Percentiles rank a stretch among this genome's conserved stretches.
Evolutionary conservation across 441 rosid genomes (phyloP).

Genomic region (Populus hybrid): DNA sequence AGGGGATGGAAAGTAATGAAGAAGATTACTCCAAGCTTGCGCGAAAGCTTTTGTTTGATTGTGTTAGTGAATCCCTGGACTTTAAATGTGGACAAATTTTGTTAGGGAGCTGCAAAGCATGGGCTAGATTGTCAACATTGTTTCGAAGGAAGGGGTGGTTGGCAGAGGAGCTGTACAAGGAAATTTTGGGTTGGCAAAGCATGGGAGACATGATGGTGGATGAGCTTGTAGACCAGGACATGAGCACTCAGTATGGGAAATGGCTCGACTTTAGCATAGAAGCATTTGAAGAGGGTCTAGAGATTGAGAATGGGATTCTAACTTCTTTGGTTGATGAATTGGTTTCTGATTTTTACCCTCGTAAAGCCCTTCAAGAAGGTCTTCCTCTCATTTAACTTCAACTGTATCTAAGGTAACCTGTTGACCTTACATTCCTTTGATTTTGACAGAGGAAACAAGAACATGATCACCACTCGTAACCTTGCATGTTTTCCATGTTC

Average conservation of each 20-base stretch:
- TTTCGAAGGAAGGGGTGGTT: slow-evolving; percentile 37
- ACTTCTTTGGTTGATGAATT: slow-evolving; percentile 72
- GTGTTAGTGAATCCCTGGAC: slow-evolving; percentile 50
- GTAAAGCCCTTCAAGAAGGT: slow-evolving; percentile 3
- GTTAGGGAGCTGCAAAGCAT: slow-evolving; percentile 45
- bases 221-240: slow-evolving; percentile 75
- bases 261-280: slow-evolving; percentile 72
- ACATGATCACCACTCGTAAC: not conserved
- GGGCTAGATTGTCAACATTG: slow-evolving; percentile 32
- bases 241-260: slow-evolving; percentile 58
- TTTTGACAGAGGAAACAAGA: slow-evolving; percentile 3
- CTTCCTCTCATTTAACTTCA: not conserved
- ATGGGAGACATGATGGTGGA: slow-evolving; percentile 68
- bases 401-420: not conserved
- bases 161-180: slow-evolving; percentile 59
- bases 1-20: slow-evolving; percentile 29
- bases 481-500: not conserved
- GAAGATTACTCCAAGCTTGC: slow-evolving; percentile 35
- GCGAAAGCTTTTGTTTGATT: slow-evolving; percentile 59
- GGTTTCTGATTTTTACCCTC: slow-evolving; percentile 43
- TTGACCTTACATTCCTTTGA: slow-evolving; percentile 3
- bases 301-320: slow-evolving; percentile 59
- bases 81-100: slow-evolving; percentile 30
- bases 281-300: slow-evolving; percentile 58
- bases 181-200: slow-evolving; percentile 44